Base-by-base conservation (phyloP, 192 early-diverging fungal species). In the Coemansia sp. region DNA sequence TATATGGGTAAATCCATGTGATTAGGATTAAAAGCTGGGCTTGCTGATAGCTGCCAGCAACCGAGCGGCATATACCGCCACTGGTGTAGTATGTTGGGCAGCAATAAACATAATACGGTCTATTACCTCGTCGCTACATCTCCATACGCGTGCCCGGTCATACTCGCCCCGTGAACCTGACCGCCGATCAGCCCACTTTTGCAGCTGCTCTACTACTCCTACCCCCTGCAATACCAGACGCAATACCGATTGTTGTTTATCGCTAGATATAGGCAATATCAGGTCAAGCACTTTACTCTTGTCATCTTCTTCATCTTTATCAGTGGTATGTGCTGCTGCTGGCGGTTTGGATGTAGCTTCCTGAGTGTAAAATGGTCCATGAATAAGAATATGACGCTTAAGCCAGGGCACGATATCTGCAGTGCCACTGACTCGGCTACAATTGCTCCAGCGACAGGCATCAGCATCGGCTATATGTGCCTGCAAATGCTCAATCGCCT, bases 41-140 rank as follows among this genome's bases (percentile, higher is more conserved):
- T 46, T 55, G 41, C 59, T 61, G 41, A 77, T 50, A 8, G 59
- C 33, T 2, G 68, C 68, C 49, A 77, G 39, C 46, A 77, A 45
- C 10, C 67, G 53, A 2, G 68, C 37, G 0, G 67, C 73, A 21
- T 59, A 77, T 10, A 42, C 55, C 0, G 73, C 58, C 10, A 63
- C 42, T 3, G 35, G 33, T 9, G 38, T 18, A 14, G 19, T 57
- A 20, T 35, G 50, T 37, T 57, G 51, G 0, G 67, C 61, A 5
- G 73, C 66, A 4, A 77, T 53, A 61, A 38, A 69, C 11, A 59
- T 63, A n/a, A 76, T 37, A 31, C 73, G 66, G 46, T 76, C 73
- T 3, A 76, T 35, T 6, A 76, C 67, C 1, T 70, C 66, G 35
- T 58, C 63, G n/a, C 55, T 67, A 10, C 48, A 62, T 20, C 63